Evolutionary conservation across 176 grass and related monocot species (phyloP), one percentile per base, ranked within the genome.

Genomic region (Oryza coarctata): DNA sequence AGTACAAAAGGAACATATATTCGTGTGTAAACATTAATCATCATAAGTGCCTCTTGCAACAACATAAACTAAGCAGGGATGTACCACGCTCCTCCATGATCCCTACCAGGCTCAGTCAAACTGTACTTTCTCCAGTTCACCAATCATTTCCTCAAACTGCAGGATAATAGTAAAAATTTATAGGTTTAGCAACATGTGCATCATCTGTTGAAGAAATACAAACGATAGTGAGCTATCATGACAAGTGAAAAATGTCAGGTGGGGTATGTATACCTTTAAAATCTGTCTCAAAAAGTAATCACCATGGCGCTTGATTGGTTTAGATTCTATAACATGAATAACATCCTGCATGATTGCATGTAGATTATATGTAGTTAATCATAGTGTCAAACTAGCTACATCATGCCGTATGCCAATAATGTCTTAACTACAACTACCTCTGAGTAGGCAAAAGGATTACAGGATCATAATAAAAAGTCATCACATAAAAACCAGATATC

Each of bases 231-330:
- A 14, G 6, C 7, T 30, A 71, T 68, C 44, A 31, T 5, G 7
- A 43, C 39, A 34, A 40, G 36, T 12, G 6, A 11, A 25, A 68
- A 50, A 68, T n/a, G 4, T 23, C 11, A 71, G 62, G 67, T 71
- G 12, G 4, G 6, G 17, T 34, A 13, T 34, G 68, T 5, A 38
- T 89, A 98, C 93, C 93, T 98, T 98, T 32, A 98, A 93, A 89
- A 98, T 90, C 71, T 98, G 96, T 63, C 93, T 92, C 84, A 98
- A 88, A 87, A 98, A 95, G 75, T 93, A 98, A 63, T 98, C 96
- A 75, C 93, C 92, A 25, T 95, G 88, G 11, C 68, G 83, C 77
- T 98, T 98, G 13, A 73, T 82, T 28, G 85, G 65, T 73, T 95
- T 95, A 32, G 96, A 89, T 73, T 98, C 96, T 70, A 93, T 90